Percentiles rank a stretch among this genome's conserved stretches.
Conservation (phyloP, 2,329 filamentous ascomycete genomes). For the Xylaria sp. region DNA sequence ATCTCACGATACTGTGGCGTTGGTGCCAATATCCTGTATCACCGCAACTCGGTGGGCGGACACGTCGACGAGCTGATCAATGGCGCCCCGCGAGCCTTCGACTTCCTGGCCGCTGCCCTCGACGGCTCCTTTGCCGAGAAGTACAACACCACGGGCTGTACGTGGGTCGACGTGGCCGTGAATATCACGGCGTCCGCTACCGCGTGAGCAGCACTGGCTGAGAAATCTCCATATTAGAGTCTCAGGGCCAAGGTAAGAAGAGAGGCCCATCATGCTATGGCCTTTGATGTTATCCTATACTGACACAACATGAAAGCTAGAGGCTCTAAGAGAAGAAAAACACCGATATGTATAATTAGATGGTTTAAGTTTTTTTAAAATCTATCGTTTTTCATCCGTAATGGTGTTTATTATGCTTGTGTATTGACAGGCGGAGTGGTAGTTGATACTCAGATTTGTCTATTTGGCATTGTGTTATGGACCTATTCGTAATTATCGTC, state of each 20-base stretch:
- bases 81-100: neutral
- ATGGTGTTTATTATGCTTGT: neutral
- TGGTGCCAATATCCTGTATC: conserved; percentile 10
- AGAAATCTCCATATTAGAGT: neutral
- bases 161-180: conserved; percentile 5
- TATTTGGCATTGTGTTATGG: no score
- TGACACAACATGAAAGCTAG: neutral
- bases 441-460: neutral
- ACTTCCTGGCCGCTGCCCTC: neutral
- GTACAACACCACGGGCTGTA: conserved; percentile 7
- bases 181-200: neutral
- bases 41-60: conserved; percentile 20
- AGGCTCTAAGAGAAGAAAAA: neutral
- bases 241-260: neutral
- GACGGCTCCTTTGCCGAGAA: neutral
- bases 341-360: neutral
- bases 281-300: neutral
- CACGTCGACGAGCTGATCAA: neutral
- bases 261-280: neutral
- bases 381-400: neutral
- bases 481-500: neutral
- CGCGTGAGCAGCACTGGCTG: neutral
- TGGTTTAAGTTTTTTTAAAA: neutral
- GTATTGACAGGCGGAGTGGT: neutral
- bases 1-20: conserved; percentile 8